A percentile compares a stretch with the other conserved stretches of the same genome.
phyloP scores from a whole-genome alignment of 2,329 filamentous ascomycete species.

The Byssothecium circinans region DNA sequence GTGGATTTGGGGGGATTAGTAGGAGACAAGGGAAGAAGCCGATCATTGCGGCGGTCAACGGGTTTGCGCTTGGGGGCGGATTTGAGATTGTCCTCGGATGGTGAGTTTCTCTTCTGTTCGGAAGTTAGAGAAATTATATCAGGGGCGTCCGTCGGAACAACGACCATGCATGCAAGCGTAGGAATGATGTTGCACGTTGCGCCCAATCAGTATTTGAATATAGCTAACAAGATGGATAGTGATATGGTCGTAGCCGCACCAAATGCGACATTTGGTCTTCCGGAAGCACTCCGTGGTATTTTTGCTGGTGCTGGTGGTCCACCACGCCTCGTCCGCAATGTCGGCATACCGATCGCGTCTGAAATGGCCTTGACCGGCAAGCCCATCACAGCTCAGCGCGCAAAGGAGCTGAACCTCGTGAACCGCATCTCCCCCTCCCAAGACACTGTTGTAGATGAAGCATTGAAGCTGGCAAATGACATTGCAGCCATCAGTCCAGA shows the following conservation, averaged over 20 bases:
- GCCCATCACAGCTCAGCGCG: constrained; percentile 50
- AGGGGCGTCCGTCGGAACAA: too few species aligned
- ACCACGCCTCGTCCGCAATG: constrained; percentile 53
- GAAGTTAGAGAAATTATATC: neutral
- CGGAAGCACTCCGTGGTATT: constrained; percentile 58
- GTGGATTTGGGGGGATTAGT: constrained; percentile 60
- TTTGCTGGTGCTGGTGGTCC: constrained; percentile 57
- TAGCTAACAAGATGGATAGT: constrained; percentile 28
- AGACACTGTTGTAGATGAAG: constrained; percentile 40
- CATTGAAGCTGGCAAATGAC: constrained; percentile 39
- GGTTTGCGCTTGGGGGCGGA: constrained; percentile 59
- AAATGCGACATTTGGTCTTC: constrained; percentile 55
- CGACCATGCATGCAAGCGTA: too few species aligned
- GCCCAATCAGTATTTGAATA: neutral
- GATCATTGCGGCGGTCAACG: constrained; percentile 62
- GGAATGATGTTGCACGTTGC: too few species aligned
- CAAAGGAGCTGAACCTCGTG: constrained; percentile 46
- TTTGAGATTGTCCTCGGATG: constrained; percentile 61
- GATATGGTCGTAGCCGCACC: constrained; percentile 58
- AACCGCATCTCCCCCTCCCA: constrained; percentile 43
- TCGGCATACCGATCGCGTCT: constrained; percentile 52
- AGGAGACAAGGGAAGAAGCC: constrained; percentile 62
- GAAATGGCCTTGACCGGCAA: constrained; percentile 55
- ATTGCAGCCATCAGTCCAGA: constrained; percentile 43
- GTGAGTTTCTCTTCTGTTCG: constrained; percentile 37